Conservation (phyloP, 768 basidiomycete genomes). For the Leccinum broughii region DNA sequence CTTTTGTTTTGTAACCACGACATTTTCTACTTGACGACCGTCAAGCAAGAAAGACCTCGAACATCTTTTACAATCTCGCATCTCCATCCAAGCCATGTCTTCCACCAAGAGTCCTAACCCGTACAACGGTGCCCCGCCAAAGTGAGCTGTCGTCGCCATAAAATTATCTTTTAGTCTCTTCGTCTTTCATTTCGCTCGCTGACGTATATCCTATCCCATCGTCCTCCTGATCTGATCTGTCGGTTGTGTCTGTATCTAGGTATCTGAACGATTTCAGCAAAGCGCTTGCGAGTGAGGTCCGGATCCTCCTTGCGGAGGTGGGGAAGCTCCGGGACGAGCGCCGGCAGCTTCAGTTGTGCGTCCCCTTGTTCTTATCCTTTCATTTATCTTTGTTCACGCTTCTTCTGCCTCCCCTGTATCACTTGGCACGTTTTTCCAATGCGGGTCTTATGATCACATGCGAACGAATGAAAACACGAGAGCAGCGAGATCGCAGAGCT, state of each 20-base stretch:
- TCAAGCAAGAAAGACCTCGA: slow-evolving; percentile 1
- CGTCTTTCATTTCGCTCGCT: neutral
- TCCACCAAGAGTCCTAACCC: slow-evolving; percentile 34
- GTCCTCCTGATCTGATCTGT: neutral
- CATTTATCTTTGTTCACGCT: neutral
- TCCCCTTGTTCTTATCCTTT: slow-evolving; percentile 6
- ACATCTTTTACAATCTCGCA: neutral
- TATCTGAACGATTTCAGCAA: slow-evolving; percentile 65
- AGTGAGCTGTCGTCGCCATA: slow-evolving; percentile 24
- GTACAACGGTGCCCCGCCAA: slow-evolving; percentile 35
- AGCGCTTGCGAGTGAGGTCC: slow-evolving; percentile 60
- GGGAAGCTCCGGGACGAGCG: slow-evolving; percentile 62
- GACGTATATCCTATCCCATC: slow-evolving; percentile 2
- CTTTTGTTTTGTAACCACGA: slow-evolving; percentile 1
- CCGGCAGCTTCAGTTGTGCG: slow-evolving; percentile 55
- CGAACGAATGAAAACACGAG: neutral
- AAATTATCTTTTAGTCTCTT: neutral
- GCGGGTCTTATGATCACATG: neutral
- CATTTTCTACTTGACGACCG: slow-evolving; percentile 1
- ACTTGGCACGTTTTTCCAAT: neutral
- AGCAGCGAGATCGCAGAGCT: slow-evolving; percentile 80
- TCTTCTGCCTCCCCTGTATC: neutral
- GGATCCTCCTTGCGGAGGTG: slow-evolving; percentile 59
- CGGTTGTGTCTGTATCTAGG: slow-evolving; percentile 25
- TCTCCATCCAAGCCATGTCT: slow-evolving; percentile 28